Conservation (phyloP, 2,329 filamentous ascomycete genomes). For the Aspergillus pseudoviridinutans region DNA sequence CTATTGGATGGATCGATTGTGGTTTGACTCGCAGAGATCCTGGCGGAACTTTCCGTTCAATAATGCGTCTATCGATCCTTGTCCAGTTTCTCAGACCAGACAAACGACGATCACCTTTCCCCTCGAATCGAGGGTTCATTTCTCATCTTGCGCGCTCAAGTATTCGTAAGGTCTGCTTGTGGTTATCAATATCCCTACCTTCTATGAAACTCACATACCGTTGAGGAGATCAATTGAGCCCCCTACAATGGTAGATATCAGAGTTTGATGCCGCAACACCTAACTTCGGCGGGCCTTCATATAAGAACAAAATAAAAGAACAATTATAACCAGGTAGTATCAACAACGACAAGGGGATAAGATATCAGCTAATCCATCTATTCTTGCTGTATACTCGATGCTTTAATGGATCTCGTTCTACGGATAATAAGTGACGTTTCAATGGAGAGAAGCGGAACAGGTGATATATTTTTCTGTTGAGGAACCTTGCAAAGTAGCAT, state of each 20-base stretch:
- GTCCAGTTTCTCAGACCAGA: neutral
- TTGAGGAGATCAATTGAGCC: neutral
- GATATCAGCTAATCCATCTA: neutral
- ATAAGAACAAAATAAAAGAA: neutral
- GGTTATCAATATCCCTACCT: neutral
- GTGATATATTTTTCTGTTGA: neutral
- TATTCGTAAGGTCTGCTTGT: neutral
- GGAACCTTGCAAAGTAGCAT: neutral
- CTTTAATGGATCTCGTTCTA: neutral
- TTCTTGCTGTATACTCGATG: neutral
- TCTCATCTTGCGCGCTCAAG: neutral
- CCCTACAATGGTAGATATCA: neutral
- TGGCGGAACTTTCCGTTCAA: slow-evolving; percentile 11
- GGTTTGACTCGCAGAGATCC: slow-evolving; percentile 10
- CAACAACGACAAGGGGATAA: neutral
- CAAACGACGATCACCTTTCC: neutral
- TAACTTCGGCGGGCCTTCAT: neutral
- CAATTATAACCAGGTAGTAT: neutral
- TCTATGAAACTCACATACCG: neutral
- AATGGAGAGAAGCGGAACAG: neutral
- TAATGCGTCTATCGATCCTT: slow-evolving; percentile 5
- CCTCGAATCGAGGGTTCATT: neutral
- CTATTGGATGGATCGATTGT: slow-evolving; percentile 3
- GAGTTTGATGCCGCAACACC: neutral
- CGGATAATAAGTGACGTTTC: neutral